These are phyloP conservation scores for Globisporangium uncinulatum DNA, from an alignment of 352 stramenopile genomes.

Conservation along the genomic window DNA sequence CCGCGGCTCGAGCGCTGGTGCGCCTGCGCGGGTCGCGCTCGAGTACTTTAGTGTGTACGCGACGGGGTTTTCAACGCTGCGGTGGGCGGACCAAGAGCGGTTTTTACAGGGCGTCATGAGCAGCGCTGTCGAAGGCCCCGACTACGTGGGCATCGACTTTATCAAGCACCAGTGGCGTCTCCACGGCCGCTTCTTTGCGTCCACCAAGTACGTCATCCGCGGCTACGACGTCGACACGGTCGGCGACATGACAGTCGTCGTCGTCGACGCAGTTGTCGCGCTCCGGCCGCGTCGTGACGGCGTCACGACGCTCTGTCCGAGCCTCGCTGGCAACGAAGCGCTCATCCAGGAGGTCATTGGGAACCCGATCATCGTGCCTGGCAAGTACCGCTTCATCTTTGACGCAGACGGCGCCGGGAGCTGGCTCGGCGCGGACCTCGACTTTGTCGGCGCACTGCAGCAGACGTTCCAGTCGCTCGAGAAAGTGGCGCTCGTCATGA, in stretches of 20 bases:
- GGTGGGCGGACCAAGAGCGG: conserved; percentile 26
- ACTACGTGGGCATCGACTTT: conserved; percentile 44
- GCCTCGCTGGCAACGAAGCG: conserved; percentile 29
- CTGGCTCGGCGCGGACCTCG: conserved; percentile 56
- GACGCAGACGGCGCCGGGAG: conserved; percentile 28
- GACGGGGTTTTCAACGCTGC: conserved; percentile 27
- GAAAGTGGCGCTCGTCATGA: conserved; percentile 35
- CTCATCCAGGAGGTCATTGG: conserved; percentile 47
- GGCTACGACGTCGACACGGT: conserved; percentile 26
- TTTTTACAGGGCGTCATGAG: conserved; percentile 56
- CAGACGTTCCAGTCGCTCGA: conserved; percentile 35
- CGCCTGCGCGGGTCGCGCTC: conserved; percentile 27
- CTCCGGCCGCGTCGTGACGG: conserved; percentile 35
- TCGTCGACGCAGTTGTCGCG: conserved; percentile 33
- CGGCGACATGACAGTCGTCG: conserved; percentile 38
- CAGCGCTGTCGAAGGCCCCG: conserved; percentile 29
- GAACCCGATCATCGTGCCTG: conserved; percentile 27
- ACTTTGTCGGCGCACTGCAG: conserved; percentile 46
- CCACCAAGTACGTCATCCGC: conserved; percentile 26
- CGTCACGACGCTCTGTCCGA: conserved; percentile 37
- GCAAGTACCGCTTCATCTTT: conserved; percentile 54
- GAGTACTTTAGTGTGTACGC: conserved; percentile 59
- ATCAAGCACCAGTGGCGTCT: conserved; percentile 49
- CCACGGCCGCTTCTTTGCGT: conserved; percentile 35
- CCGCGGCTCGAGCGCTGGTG: conserved; percentile 19